Evolutionary conservation across 805 yeast species (phyloP).

Genomic region (Tanozyma kutaoensis): DNA sequence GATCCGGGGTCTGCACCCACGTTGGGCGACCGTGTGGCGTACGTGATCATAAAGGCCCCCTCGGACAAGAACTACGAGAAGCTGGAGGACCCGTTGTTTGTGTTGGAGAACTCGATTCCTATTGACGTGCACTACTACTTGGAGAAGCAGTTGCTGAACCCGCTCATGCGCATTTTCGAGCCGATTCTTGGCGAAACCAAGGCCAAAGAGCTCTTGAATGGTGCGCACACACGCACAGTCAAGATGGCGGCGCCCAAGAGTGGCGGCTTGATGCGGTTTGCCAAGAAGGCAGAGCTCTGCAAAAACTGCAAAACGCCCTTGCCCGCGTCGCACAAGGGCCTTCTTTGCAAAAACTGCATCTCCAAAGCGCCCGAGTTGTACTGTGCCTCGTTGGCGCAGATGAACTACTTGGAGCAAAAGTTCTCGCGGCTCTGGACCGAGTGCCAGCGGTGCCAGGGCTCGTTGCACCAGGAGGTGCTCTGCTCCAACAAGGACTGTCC

Average conservation of each 20-base stretch:
- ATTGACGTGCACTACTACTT: constrained; percentile 90
- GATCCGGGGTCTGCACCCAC: constrained; percentile 97
- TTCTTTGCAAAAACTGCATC: constrained; percentile 71
- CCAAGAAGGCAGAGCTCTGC: constrained; percentile 80
- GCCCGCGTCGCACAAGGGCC: constrained; percentile 43
- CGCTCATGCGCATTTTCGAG: constrained; percentile 83
- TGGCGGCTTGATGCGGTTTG: constrained; percentile 87
- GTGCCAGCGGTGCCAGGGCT: constrained; percentile 96
- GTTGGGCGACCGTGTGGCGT: constrained; percentile 96
- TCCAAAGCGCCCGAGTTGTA: constrained; percentile 59
- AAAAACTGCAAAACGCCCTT: constrained; percentile 81
- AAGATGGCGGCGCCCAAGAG: constrained; percentile 60
- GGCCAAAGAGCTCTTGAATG: constrained; percentile 70
- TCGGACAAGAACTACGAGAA: constrained; percentile 86
- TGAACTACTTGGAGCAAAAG: constrained; percentile 68
- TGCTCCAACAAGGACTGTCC: constrained; percentile 97
- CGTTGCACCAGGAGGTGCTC: constrained; percentile 86
- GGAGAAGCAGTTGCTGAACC: constrained; percentile 87
- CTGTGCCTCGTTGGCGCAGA: constrained; percentile 65
- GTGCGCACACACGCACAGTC: constrained; percentile 74
- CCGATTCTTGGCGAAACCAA: constrained; percentile 84
- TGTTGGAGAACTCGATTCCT: constrained; percentile 81
- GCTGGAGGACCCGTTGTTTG: constrained; percentile 93
- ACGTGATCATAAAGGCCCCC: constrained; percentile 66
- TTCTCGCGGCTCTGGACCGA: constrained; percentile 93